Conservation (phyloP, 768 basidiomycete species). For the Auricularia auricula-judae region DNA sequence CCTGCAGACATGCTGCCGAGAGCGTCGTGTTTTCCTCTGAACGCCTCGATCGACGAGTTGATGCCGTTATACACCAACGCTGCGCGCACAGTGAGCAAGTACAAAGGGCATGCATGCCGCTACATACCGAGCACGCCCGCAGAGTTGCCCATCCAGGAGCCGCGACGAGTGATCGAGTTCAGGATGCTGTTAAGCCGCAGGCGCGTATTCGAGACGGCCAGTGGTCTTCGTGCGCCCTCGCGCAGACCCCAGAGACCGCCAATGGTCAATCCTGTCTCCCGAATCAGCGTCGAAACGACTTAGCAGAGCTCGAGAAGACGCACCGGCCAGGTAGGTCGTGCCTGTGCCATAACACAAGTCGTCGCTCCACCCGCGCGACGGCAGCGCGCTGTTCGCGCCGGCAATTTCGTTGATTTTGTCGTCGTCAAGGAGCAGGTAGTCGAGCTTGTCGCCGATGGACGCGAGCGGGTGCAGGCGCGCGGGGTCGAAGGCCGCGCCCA, state of each 20-base stretch:
- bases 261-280: constrained; percentile 52
- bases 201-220: constrained; percentile 75
- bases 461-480: constrained; percentile 90
- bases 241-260: constrained; percentile 94
- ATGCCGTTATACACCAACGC: constrained; percentile 93
- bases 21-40: constrained; percentile 85
- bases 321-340: constrained; percentile 86
- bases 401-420: constrained; percentile 88
- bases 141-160: constrained; percentile 96
- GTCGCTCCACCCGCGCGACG: constrained; percentile 96
- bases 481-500: constrained; percentile 82
- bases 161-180: constrained; percentile 93
- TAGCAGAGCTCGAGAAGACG: constrained; percentile 62
- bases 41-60: constrained; percentile 85
- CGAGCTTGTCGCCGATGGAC: constrained; percentile 82
- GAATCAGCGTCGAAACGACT: constrained; percentile 45
- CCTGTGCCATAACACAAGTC: constrained; percentile 99
- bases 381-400: constrained; percentile 83
- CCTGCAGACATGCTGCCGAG: constrained; percentile 89
- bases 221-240: constrained; percentile 81
- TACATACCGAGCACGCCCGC: constrained; percentile 84
- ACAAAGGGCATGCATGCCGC: constrained; percentile 29
- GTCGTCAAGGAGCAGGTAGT: constrained; percentile 92
- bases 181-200: constrained; percentile 94
- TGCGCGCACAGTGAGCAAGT: constrained; percentile 32